A percentile compares a stretch with the other conserved stretches of the same genome.
phyloP scores from a whole-genome alignment of 1,139 yeast species.

The Pichia sp. region DNA sequence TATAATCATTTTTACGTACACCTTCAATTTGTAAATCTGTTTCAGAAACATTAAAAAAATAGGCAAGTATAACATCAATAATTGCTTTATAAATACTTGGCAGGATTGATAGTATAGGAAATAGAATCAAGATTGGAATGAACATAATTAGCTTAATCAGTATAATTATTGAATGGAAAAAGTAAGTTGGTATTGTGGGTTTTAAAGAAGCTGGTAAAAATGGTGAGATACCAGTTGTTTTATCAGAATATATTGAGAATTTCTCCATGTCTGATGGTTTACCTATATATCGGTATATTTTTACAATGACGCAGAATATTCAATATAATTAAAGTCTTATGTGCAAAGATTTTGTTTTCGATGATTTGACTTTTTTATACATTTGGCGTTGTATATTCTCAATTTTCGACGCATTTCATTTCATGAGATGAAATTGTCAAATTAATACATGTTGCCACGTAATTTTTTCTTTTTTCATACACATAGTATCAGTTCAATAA shows the following conservation, averaged over 20 bases:
- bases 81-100: background rate
- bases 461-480: background rate
- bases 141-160: constrained; percentile 8
- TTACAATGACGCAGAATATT: too few species aligned
- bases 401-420: background rate
- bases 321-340: too few species aligned
- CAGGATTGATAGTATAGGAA: constrained; percentile 2
- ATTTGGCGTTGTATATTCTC: background rate
- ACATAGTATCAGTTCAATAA: too few species aligned
- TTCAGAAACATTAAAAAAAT: constrained; percentile 20
- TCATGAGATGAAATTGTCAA: background rate
- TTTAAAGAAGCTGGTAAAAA: constrained; percentile 45
- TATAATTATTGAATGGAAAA: constrained; percentile 5
- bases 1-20: constrained; percentile 32
- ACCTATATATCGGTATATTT: too few species aligned
- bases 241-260: constrained; percentile 68
- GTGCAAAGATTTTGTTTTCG: background rate
- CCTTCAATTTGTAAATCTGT: constrained; percentile 47
- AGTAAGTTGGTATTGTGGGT: constrained; percentile 8
- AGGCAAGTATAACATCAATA: constrained; percentile 13
- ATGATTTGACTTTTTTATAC: background rate
- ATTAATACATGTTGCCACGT: background rate
- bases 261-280: constrained; percentile 48
- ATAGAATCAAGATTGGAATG: constrained; percentile 7
- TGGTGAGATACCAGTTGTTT: constrained; percentile 79